Evolutionary conservation across 148 eudicot genomes (phyloP), one percentile per base, ranked within the genome.

Genomic region (Chenopodium berlandieri): DNA sequence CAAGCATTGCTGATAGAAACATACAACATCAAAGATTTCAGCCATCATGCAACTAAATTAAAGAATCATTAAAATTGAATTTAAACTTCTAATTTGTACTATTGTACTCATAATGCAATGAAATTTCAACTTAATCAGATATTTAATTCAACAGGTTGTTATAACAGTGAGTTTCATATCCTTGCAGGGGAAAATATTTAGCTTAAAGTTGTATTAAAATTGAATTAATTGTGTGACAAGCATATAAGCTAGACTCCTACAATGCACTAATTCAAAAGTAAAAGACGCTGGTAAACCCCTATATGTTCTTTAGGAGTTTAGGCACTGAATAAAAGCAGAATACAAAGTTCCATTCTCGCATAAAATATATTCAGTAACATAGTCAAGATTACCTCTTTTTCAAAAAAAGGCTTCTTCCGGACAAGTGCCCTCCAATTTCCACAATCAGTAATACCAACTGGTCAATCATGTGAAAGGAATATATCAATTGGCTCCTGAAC

Each of bases 381-480:
- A 64, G 9, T 27, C 14, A 32, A 19, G 27, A 66, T 76, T 89
- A 97, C 99, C 95, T 97, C 98, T 86, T 87, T 75, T 82, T 86
- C 75, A 78, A 97, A 91, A 80, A 75, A 90, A 0, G 93, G 97
- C 82, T 97, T 97, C 44, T 73, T 58, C 32, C 77, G 88, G 63
- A 97, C 83, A 87, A 97, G 99, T 52, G 73, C 89, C 82, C 82
- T 77, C 89, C 84, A 82, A 80, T 97, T 85, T 77, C 99, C 99
- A 87, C 87, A 81, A 78, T 94, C 99, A 84, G 98, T 94, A 77
- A 97, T 90, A 13, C 94, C 94, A 83, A 88, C 22, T 63, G 99
- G 99, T 98, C 99, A 97, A 89, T 97, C 99, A 90, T 97, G 99
- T 72, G 99, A 94, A 75, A 97, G 90, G 83, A 94, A 94, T 69